phyloP scores from a whole-genome alignment of 225 moss, liverwort and hornwort genomes.

The Pleurozium schreberi region DNA sequence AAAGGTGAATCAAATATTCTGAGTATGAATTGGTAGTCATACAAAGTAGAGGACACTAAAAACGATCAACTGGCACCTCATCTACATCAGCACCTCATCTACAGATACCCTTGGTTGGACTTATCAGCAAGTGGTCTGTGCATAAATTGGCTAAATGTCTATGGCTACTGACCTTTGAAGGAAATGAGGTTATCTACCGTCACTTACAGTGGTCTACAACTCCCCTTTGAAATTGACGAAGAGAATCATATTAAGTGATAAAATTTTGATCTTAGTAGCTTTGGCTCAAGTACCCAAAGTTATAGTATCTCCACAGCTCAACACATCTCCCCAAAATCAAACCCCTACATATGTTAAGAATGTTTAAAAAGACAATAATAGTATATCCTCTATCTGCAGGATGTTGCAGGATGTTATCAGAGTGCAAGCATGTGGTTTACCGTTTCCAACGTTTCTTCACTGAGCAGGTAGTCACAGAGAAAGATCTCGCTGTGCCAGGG shows the following conservation, averaged over 20 bases:
- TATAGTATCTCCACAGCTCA: not conserved
- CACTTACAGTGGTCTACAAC: not conserved
- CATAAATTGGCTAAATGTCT: not conserved
- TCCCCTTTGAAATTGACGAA: not conserved
- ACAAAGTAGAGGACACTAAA: not conserved
- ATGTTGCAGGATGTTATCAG: not conserved
- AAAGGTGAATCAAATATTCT: not conserved
- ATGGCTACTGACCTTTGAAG: not conserved
- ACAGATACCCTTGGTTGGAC: not conserved
- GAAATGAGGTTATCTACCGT: not conserved
- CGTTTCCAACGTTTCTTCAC: slow-evolving; percentile 63
- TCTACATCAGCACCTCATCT: not conserved
- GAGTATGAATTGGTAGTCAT: not conserved
- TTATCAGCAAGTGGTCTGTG: not conserved
- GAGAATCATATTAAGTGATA: too few relatives aligned
- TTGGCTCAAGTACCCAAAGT: not conserved
- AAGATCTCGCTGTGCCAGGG: slow-evolving; percentile 60
- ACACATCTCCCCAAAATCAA: not conserved
- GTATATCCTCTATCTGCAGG: not conserved
- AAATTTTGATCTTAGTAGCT: not conserved
- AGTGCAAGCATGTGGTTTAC: not conserved
- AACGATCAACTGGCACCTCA: not conserved
- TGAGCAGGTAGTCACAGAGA: slow-evolving; percentile 80
- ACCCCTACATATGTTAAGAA: not conserved
- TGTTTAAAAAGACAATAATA: not conserved